Conservation (phyloP, 176 grass and related monocot genomes). For the Carex littledalei region DNA sequence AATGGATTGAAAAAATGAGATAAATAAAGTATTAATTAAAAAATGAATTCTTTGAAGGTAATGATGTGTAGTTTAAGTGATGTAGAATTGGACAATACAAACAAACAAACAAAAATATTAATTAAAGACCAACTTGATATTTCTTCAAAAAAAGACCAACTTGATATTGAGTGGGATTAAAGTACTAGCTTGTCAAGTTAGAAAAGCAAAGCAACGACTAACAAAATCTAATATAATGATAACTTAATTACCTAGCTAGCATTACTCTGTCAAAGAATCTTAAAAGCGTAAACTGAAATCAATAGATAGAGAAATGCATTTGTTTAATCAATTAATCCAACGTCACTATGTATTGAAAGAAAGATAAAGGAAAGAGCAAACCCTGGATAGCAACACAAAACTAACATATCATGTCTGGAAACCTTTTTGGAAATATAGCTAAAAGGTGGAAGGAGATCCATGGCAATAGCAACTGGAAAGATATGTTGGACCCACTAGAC, state of each 20-base stretch:
- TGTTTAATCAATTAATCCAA: neutral
- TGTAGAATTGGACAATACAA: neutral
- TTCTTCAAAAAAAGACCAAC: neutral
- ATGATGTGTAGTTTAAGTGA: neutral
- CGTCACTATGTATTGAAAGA: neutral
- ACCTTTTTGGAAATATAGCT: constrained; percentile 12
- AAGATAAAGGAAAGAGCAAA: neutral
- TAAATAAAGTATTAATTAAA: neutral
- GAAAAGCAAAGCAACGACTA: no score
- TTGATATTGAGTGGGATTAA: neutral
- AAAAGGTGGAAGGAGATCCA: constrained; percentile 48
- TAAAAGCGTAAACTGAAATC: neutral
- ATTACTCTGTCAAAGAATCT: neutral
- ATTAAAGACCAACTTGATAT: neutral
- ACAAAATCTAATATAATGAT: neutral
- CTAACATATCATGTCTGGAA: neutral
- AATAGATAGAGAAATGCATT: neutral
- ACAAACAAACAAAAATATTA: neutral
- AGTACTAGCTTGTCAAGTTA: no score
- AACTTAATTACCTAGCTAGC: neutral
- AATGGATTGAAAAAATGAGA: neutral
- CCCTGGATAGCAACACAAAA: neutral
- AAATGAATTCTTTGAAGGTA: neutral
- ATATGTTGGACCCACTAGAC: constrained; percentile 52
- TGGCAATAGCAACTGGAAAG: constrained; percentile 40